Percentiles rank a stretch among this genome's conserved stretches.
Evolutionary conservation across 2,329 filamentous ascomycete species (phyloP).

Genomic region (Ascochyta pisi): DNA sequence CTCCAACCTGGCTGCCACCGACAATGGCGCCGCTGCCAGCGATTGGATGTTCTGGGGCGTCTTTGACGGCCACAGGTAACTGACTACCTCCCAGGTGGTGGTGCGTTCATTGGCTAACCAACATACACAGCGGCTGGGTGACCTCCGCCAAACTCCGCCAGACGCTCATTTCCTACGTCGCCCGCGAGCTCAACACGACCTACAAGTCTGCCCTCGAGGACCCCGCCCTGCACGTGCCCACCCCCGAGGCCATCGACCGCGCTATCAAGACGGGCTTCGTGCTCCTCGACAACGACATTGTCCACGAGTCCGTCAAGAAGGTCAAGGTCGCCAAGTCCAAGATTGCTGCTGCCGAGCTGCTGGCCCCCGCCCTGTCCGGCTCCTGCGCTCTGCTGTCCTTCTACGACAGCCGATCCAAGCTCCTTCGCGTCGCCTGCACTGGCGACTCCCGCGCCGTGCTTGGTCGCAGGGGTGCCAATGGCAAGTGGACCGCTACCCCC

Average conservation of each 20-base stretch:
- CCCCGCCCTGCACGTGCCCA: slow-evolving; percentile 66
- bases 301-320: slow-evolving; percentile 89
- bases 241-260: slow-evolving; percentile 80
- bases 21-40: slow-evolving; percentile 64
- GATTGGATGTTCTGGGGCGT: slow-evolving; percentile 99
- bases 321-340: slow-evolving; percentile 89
- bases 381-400: slow-evolving; percentile 96
- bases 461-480: slow-evolving; percentile 75
- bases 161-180: slow-evolving; percentile 89
- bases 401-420: slow-evolving; percentile 87
- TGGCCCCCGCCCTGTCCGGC: slow-evolving; percentile 93
- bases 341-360: slow-evolving; percentile 85
- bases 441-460: slow-evolving; percentile 96
- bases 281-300: slow-evolving; percentile 90
- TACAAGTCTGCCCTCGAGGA: slow-evolving; percentile 76
- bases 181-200: slow-evolving; percentile 87
- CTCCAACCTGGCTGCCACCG: slow-evolving; percentile 61
- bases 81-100: background rate
- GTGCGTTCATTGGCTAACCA: background rate
- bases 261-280: slow-evolving; percentile 94
- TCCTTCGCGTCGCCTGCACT: slow-evolving; percentile 91
- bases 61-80: slow-evolving; percentile 92
- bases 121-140: slow-evolving; percentile 79
- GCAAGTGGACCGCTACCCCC: slow-evolving; percentile 91
- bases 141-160: slow-evolving; percentile 96